Evolutionary conservation across 2,329 filamentous ascomycete species (phyloP).

Genomic region (Helminthosporium solani): DNA sequence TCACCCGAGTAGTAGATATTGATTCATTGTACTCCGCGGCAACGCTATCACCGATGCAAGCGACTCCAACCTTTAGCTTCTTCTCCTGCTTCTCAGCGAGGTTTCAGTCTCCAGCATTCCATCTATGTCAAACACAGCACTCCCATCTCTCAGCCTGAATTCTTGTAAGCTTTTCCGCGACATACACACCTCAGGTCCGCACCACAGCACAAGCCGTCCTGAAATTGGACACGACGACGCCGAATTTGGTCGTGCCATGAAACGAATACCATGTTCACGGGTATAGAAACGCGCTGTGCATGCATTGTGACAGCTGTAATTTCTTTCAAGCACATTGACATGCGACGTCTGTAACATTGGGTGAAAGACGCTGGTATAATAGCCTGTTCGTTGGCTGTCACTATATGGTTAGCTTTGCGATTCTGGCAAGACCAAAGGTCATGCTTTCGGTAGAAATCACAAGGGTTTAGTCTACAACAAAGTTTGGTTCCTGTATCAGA

Average conservation of each 20-base stretch:
- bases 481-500: conserved; percentile 22
- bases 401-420: background rate
- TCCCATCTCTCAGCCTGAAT: background rate
- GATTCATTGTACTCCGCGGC: too few species aligned
- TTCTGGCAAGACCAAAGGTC: background rate
- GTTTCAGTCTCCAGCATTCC: background rate
- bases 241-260: conserved; percentile 2
- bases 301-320: background rate
- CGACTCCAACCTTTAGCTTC: too few species aligned
- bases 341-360: background rate
- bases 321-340: background rate
- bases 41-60: too few species aligned
- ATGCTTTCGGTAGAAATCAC: conserved; percentile 1
- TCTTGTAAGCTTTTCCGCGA: background rate
- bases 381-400: too few species aligned
- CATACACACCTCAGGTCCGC: background rate
- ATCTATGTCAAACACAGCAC: background rate
- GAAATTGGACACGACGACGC: background rate
- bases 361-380: too few species aligned
- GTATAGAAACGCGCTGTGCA: too few species aligned
- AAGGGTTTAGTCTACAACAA: background rate
- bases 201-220: conserved; percentile 6
- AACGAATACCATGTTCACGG: background rate
- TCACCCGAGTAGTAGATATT: too few species aligned
- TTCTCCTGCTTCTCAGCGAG: background rate